phyloP scores from a whole-genome alignment of 306 rosid genomes.

The Astragalus glycyphyllos region DNA sequence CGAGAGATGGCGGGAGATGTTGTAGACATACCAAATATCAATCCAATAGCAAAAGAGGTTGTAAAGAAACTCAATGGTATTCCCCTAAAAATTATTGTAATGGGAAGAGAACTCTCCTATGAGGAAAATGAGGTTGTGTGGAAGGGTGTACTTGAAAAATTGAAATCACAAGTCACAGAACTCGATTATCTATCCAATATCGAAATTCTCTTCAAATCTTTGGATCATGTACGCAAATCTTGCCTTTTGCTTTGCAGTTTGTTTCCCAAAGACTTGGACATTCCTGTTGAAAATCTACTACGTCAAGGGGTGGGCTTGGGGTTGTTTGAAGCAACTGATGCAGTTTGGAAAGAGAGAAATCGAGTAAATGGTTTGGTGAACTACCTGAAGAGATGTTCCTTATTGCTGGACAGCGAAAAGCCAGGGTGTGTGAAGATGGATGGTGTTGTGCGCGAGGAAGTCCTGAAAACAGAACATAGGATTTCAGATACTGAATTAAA shows the following conservation, averaged over 20 bases:
- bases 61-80: not conserved
- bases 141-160: not conserved
- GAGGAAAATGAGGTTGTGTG: not conserved
- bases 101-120: not conserved
- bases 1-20: not conserved
- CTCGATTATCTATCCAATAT: not conserved
- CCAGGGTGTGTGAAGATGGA: slow-evolving; percentile 23
- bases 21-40: not conserved
- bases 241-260: slow-evolving; percentile 38
- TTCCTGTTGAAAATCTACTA: slow-evolving; percentile 29
- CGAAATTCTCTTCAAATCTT: slow-evolving; percentile 10
- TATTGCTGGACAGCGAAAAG: slow-evolving; percentile 39
- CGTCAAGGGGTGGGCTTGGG: slow-evolving; percentile 36
- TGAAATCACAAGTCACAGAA: too few relatives aligned
- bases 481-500: not conserved
- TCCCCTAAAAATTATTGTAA: not conserved
- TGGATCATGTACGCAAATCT: slow-evolving; percentile 25
- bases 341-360: slow-evolving; percentile 35
- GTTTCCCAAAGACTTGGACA: not conserved
- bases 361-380: slow-evolving; percentile 31
- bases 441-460: slow-evolving; percentile 24
- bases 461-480: slow-evolving; percentile 10
- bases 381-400: slow-evolving; percentile 21
- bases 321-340: not conserved
- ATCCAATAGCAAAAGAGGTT: not conserved